These are phyloP conservation scores for Fusarium xylarioides DNA, from an alignment of 2,329 filamentous ascomycete genomes.

Conservation along the genomic window DNA sequence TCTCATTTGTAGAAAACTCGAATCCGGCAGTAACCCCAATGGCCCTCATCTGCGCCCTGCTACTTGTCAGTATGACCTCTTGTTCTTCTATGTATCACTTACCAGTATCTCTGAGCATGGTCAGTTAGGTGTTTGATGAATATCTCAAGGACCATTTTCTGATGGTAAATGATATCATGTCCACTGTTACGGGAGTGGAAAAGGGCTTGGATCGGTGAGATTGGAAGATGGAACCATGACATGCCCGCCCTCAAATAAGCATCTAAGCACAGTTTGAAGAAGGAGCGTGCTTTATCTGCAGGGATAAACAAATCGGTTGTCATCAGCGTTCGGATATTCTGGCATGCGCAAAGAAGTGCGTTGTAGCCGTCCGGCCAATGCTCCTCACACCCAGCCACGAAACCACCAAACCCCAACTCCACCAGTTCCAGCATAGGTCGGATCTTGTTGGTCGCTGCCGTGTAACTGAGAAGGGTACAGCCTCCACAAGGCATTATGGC, in stretches of 20 bases:
- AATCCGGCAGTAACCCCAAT: not conserved
- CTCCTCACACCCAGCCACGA: constrained; percentile 25
- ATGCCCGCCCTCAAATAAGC: constrained; percentile 28
- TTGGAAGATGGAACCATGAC: constrained; percentile 31
- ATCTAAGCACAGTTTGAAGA: constrained; percentile 32
- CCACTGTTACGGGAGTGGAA: constrained; percentile 9
- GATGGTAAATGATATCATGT: not conserved
- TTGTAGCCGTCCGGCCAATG: constrained; percentile 40
- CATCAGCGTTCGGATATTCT: constrained; percentile 17
- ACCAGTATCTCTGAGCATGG: constrained; percentile 34
- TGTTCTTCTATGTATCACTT: not conserved
- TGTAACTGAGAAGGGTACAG: constrained; percentile 39
- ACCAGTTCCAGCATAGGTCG: constrained; percentile 32
- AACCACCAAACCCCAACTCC: constrained; percentile 28
- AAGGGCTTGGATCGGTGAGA: constrained; percentile 28
- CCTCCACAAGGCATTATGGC: constrained; percentile 36
- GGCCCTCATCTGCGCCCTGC: constrained; percentile 30
- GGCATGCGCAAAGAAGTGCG: constrained; percentile 27
- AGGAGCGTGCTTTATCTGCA: constrained; percentile 5
- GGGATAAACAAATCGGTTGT: constrained; percentile 18
- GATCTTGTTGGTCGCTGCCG: not conserved
- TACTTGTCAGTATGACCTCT: not conserved
- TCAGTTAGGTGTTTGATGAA: constrained; percentile 29
- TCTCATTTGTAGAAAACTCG: not conserved
- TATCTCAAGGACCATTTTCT: constrained; percentile 11